Conservation (phyloP, 805 yeast species). For the Cyberlindnera meyerae region DNA sequence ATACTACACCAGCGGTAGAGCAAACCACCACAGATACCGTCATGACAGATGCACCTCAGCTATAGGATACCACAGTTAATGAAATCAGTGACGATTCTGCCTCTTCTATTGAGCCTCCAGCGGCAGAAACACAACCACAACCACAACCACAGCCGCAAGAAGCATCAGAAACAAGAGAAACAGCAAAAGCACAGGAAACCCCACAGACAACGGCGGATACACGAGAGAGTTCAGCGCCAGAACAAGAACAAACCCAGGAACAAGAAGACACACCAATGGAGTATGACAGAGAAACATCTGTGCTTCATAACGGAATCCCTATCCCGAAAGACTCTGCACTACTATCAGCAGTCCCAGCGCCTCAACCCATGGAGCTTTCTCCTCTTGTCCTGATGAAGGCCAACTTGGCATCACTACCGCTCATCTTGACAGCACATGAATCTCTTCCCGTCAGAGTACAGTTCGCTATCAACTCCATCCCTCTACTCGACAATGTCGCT, state of each 20-base stretch:
- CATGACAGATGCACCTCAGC: too few relatives aligned
- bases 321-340: conserved; percentile 24
- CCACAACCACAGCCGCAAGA: background rate
- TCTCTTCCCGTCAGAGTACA: conserved; percentile 50
- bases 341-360: conserved; percentile 8
- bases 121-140: background rate
- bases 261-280: background rate
- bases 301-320: conserved; percentile 15
- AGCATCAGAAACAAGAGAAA: too few relatives aligned
- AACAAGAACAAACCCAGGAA: too few relatives aligned
- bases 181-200: too few relatives aligned
- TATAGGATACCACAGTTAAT: too few relatives aligned
- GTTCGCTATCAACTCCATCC: conserved; percentile 60
- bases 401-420: conserved; percentile 57
- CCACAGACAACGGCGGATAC: too few relatives aligned
- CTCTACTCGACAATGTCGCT: conserved; percentile 75
- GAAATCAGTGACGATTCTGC: too few relatives aligned
- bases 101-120: too few relatives aligned
- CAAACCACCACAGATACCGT: too few relatives aligned
- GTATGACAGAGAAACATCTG: background rate
- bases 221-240: too few relatives aligned
- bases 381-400: conserved; percentile 31
- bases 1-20: too few relatives aligned
- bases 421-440: conserved; percentile 52
- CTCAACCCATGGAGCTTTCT: conserved; percentile 9